Evolutionary conservation across 202 grass and related monocot species (phyloP), one percentile per base, ranked within the genome.

Genomic region (Bolboschoenoplectus hybrid): DNA sequence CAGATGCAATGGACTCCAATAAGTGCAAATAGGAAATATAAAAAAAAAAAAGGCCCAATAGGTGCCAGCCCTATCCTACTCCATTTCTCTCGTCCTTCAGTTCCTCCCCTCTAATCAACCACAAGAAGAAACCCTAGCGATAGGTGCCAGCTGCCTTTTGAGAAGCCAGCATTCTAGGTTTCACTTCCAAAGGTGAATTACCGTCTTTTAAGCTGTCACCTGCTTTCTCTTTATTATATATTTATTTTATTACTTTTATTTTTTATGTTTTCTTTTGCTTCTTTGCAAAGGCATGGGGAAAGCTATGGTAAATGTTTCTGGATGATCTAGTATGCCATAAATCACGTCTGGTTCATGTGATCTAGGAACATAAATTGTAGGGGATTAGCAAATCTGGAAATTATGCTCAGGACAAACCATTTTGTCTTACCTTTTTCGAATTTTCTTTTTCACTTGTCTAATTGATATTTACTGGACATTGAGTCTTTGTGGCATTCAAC

Each of bases 391-490:
- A 69, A 72, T 47, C 41, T 20, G 17, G 68, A 72, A 19, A 26
- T 44, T 32, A 50, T 74, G 9, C 71, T 6, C 19, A 52, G 46
- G 13, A 51, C 20, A 51, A 35, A 52, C 46, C 71, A 52, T 52
- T 78, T 38, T 38, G 2, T 55, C 49, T 77, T 38, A 39, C 74
- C 34, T 78, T 56, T 16, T 78, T 57, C 3, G 34, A 49, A 45
- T 70, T 70, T 70, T 70, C 1, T 19, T 70, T 39, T 78, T 77
- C 6, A 46, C 38, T 78, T 40, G 32, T 39, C 51, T 39, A 78
- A 57, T 57, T 9, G 6, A 32, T 57, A 57, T 57, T 56, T 78
- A 40, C 32, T 39, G 3, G 32, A 13, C 32, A 38, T 55, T 4
- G 9, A 56, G 5, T 56, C 34, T 78, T n/a, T 39, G 6, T 39